These are phyloP conservation scores for Gastrodia elata DNA, from an alignment of 106 monocot species.

Conservation along the genomic window DNA sequence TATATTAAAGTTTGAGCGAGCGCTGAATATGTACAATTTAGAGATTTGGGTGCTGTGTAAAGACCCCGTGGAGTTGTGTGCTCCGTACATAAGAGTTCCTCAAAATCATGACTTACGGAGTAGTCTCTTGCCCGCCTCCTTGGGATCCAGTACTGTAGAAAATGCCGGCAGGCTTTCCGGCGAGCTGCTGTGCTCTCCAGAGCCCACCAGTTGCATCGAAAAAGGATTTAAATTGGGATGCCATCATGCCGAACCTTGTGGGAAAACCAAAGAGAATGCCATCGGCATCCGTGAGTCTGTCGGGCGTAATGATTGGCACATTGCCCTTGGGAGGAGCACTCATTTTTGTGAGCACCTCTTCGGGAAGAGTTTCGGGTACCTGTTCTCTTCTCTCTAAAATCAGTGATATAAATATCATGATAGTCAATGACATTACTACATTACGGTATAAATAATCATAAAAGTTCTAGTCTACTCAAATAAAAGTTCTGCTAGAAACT, in stretches of 20 bases:
- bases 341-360: constrained; percentile 27
- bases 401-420: not conserved
- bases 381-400: not conserved
- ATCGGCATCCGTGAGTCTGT: constrained; percentile 29
- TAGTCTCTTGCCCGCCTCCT: constrained; percentile 11
- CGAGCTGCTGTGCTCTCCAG: constrained; percentile 6
- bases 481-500: not conserved
- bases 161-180: constrained; percentile 8
- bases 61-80: too few species aligned
- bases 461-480: not conserved
- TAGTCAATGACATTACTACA: not conserved
- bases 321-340: constrained; percentile 16
- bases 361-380: constrained; percentile 27
- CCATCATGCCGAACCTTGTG: constrained; percentile 9
- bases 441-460: too few species aligned
- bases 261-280: constrained; percentile 13
- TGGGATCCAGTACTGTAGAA: constrained; percentile 11
- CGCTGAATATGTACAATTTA: too few species aligned
- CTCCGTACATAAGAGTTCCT: too few species aligned
- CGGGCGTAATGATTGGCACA: constrained; percentile 23
- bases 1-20: too few species aligned
- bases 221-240: constrained; percentile 4
- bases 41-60: too few species aligned
- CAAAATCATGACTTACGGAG: not conserved
- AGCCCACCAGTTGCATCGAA: constrained; percentile 4